phyloP scores from a whole-genome alignment of 1,284 basidiomycete genomes.

The Cryptococcus sp. region DNA sequence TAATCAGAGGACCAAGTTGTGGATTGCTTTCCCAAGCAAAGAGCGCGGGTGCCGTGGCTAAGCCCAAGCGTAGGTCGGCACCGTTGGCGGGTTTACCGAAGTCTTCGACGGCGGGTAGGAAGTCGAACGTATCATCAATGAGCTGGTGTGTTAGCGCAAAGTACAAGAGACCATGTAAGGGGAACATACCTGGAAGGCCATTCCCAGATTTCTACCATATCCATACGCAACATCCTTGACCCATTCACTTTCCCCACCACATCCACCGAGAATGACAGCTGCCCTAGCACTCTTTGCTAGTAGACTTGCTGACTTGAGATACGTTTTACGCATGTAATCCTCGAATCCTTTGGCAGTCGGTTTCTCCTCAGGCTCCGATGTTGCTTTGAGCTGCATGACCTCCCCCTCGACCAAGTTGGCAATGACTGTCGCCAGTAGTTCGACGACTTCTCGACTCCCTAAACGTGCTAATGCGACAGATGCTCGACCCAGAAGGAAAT shows the following conservation, averaged over 20 bases:
- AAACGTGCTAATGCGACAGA: conserved; percentile 82
- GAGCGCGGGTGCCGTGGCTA: conserved; percentile 89
- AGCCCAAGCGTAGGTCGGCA: conserved; percentile 78
- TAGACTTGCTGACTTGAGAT: conserved; percentile 91
- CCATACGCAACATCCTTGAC: conserved; percentile 94
- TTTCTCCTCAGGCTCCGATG: conserved; percentile 29
- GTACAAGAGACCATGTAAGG: not conserved
- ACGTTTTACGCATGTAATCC: conserved; percentile 87
- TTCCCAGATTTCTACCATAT: conserved; percentile 83
- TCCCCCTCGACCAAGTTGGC: conserved; percentile 96
- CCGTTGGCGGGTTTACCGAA: conserved; percentile 78
- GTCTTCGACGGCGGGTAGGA: conserved; percentile 61
- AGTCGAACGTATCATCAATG: conserved; percentile 88
- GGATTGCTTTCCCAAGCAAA: conserved; percentile 91
- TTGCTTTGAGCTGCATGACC: conserved; percentile 73
- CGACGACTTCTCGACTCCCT: conserved; percentile 83
- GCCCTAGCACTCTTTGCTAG: conserved; percentile 92
- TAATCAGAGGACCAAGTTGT: conserved; percentile 69
- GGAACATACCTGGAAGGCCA: conserved; percentile 80
- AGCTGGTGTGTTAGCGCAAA: conserved; percentile 55
- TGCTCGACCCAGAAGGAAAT: conserved; percentile 90
- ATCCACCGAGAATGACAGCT: conserved; percentile 84
- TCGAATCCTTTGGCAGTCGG: conserved; percentile 59
- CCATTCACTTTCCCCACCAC: conserved; percentile 57
- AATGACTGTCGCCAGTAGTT: conserved; percentile 87